phyloP scores from a whole-genome alignment of 2,329 filamentous ascomycete species.

The Teratosphaeria gauchensis region DNA sequence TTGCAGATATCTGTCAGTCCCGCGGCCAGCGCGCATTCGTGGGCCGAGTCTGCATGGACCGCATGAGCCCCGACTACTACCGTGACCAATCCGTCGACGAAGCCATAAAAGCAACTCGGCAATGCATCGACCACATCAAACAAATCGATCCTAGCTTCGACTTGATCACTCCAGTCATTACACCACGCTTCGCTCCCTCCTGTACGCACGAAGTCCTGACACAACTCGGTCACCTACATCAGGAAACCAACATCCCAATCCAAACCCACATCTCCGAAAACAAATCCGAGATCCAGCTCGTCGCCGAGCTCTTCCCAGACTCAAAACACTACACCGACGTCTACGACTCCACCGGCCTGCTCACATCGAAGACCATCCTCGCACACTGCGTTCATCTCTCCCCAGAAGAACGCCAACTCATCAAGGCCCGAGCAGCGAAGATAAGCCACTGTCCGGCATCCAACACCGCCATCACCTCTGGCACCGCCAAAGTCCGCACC shows the following conservation, averaged over 20 bases:
- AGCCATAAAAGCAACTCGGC: slow-evolving; percentile 44
- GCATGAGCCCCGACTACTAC: slow-evolving; percentile 63
- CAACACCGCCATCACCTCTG: slow-evolving; percentile 74
- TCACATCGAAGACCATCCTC: slow-evolving; percentile 66
- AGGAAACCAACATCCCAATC: slow-evolving; percentile 54
- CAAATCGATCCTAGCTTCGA: slow-evolving; percentile 54
- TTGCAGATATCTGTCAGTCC: slow-evolving; percentile 71
- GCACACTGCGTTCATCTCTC: slow-evolving; percentile 76
- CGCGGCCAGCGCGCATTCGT: slow-evolving; percentile 83
- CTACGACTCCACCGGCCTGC: slow-evolving; percentile 63
- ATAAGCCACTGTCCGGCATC: slow-evolving; percentile 80
- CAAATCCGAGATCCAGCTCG: slow-evolving; percentile 59
- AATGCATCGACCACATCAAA: slow-evolving; percentile 48
- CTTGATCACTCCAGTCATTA: slow-evolving; percentile 71
- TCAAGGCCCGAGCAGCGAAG: slow-evolving; percentile 53
- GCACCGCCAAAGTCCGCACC: slow-evolving; percentile 64
- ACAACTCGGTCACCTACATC: slow-evolving; percentile 55
- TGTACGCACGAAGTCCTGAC: slow-evolving; percentile 48
- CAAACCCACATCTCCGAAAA: slow-evolving; percentile 94
- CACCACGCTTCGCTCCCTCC: slow-evolving; percentile 53
- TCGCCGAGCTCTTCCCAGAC: slow-evolving; percentile 58
- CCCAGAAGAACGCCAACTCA: slow-evolving; percentile 54
- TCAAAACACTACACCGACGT: slow-evolving; percentile 59
- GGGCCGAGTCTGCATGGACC: slow-evolving; percentile 93
- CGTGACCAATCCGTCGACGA: slow-evolving; percentile 57